Evolutionary conservation across 768 basidiomycete species (phyloP).

Genomic region (Naganishia kalamii): DNA sequence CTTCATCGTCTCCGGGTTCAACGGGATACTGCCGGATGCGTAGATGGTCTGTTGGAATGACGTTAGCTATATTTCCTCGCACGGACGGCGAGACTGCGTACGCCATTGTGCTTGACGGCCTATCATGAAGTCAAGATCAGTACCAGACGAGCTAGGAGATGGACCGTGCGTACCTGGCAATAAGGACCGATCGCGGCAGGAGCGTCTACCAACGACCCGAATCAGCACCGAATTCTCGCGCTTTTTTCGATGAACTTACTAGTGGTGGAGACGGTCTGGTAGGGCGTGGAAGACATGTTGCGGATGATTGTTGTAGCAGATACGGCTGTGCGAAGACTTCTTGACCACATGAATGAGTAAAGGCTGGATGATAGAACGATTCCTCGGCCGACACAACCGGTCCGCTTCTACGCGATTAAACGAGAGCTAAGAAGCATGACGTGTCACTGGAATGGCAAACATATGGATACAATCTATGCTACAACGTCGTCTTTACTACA

Average conservation of each 20-base stretch:
- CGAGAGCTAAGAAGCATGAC: no score
- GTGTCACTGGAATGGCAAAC: no score
- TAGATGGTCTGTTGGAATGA: conserved; percentile 70
- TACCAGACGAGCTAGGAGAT: no score
- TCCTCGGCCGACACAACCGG: no score
- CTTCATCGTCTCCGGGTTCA: conserved; percentile 65
- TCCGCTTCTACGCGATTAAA: no score
- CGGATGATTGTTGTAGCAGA: background rate
- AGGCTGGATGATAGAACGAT: no score
- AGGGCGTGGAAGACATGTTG: conserved; percentile 30
- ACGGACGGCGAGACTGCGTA: conserved; percentile 25
- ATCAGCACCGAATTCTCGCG: background rate
- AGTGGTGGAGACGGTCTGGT: conserved; percentile 43
- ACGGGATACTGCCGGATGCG: conserved; percentile 78
- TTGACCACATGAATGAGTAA: no score
- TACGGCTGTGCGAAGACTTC: no score
- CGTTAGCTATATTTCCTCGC: no score
- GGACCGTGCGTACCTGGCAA: conserved; percentile 34
- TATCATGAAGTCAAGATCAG: no score
- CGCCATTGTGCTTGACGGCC: conserved; percentile 72
- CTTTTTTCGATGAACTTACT: conserved; percentile 28
- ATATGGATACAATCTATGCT: no score
- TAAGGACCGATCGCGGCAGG: conserved; percentile 58
- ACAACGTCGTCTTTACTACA: background rate
- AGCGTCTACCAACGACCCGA: conserved; percentile 34